Conservation (phyloP, 345 rosid species). For the Mallotus nudiflorus region DNA sequence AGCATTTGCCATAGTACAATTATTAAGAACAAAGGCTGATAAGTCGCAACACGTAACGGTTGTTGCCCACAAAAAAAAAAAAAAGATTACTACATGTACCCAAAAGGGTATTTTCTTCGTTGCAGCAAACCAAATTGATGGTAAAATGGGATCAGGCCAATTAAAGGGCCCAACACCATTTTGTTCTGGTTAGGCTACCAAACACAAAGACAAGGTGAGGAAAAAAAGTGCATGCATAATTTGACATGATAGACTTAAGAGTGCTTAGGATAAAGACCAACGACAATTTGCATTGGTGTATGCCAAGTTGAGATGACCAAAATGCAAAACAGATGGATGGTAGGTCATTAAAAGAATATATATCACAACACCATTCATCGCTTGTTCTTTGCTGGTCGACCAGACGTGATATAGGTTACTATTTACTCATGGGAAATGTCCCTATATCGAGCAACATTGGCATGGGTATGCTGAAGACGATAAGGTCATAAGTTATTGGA, state of each 20-base stretch:
- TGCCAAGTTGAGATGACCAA: neutral
- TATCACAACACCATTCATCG: neutral
- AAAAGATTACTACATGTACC: neutral
- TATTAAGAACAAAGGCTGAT: neutral
- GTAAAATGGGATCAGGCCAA: neutral
- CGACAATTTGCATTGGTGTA: neutral
- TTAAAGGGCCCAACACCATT: neutral
- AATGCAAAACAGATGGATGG: neutral
- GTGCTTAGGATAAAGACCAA: neutral
- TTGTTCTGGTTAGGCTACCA: constrained; percentile 3
- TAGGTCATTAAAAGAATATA: neutral
- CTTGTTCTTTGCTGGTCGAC: too few relatives aligned
- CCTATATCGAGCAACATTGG: too few relatives aligned
- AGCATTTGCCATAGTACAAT: neutral
- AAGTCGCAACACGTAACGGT: neutral
- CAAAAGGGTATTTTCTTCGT: neutral
- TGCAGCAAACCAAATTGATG: neutral
- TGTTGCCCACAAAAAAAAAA: constrained; percentile 1
- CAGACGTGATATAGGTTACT: too few relatives aligned
- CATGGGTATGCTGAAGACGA: too few relatives aligned
- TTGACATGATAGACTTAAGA: too few relatives aligned
- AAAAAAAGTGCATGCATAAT: neutral
- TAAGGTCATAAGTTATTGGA: too few relatives aligned
- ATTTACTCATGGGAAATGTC: too few relatives aligned
- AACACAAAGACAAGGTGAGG: neutral